Conservation (phyloP, 257 asterid species). For the Parsonsia alboflavescens region DNA sequence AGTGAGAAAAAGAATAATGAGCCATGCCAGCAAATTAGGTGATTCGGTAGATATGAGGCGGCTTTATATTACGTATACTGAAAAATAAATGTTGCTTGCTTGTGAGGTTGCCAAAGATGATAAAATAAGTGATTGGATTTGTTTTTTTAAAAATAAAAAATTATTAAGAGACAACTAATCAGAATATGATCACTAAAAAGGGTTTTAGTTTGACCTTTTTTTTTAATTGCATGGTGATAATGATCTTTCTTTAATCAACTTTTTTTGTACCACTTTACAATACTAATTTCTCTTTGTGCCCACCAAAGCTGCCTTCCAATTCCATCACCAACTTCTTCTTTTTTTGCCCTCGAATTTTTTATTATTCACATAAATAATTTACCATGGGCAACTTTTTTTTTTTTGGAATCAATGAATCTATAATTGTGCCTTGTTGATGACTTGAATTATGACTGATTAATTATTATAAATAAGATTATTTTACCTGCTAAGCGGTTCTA, state of each 20-base stretch:
- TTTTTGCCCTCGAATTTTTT: too few relatives aligned
- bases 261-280: neutral
- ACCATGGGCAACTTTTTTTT: too few relatives aligned
- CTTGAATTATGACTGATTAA: too few relatives aligned
- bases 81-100: neutral
- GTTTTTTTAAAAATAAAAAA: too few relatives aligned
- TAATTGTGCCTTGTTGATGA: too few relatives aligned
- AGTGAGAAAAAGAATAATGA: neutral
- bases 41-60: neutral
- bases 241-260: neutral
- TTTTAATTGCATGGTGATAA: too few relatives aligned
- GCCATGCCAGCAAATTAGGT: neutral
- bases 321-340: neutral
- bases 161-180: neutral
- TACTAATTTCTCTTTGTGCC: neutral
- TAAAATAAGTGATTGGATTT: neutral
- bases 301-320: neutral
- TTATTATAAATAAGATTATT: too few relatives aligned
- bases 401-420: too few relatives aligned
- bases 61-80: neutral
- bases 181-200: neutral
- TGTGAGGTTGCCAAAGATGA: conserved; percentile 14
- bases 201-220: neutral
- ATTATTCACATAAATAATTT: too few relatives aligned
- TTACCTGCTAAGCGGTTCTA: too few relatives aligned